Evolutionary conservation across 1,284 basidiomycete genomes (phyloP), one percentile per base, ranked within the genome.

Genomic region (Inonotus obliquus): DNA sequence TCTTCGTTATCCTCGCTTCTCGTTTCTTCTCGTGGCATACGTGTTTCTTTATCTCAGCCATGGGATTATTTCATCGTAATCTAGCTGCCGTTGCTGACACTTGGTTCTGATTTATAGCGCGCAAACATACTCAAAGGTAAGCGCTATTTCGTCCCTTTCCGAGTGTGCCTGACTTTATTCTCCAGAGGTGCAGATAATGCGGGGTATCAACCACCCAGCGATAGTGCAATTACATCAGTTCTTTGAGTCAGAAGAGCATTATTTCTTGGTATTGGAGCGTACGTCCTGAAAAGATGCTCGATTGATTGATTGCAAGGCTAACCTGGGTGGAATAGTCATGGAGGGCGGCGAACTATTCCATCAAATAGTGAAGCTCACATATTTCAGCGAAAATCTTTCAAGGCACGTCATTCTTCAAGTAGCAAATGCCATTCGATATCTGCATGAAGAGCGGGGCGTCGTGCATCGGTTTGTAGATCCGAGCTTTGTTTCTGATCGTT

Each of bases 351-450:
- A 99, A 74, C 82, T 99, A 1, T 99, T 99, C 80, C 96, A 99
- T 74, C 97, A 99, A 74, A 99, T 99, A 69, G 97, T 99, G 76
- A 98, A 98, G 74, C 84, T 99, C 66, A 99, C 97, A 0, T 99
- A 99, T 77, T 98, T 99, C 73, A 95, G 92, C 73, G 97, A 99
- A 75, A 90, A 90, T 63, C 86, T 98, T 14, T 85, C 95, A 10
- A 86, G 96, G 10, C 97, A 99, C 74, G 96, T 99, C 71, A 98
- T 99, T 67, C 77, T 97, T 1, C 97, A 99, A 76, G 97, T 99
- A 29, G 97, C 97, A 0, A 83, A 95, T 32, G 97, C 92, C 23
- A 98, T 99, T 54, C 85, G 92, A 49, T 95, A 99, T 75, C 82
- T 99, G 14, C 97, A 99, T 73, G 96, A 99, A 75, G 97, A 98